Percentiles rank a stretch among this genome's conserved stretches.
Conservation (phyloP, 345 rosid genomes). For the Lepidium sativum region DNA sequence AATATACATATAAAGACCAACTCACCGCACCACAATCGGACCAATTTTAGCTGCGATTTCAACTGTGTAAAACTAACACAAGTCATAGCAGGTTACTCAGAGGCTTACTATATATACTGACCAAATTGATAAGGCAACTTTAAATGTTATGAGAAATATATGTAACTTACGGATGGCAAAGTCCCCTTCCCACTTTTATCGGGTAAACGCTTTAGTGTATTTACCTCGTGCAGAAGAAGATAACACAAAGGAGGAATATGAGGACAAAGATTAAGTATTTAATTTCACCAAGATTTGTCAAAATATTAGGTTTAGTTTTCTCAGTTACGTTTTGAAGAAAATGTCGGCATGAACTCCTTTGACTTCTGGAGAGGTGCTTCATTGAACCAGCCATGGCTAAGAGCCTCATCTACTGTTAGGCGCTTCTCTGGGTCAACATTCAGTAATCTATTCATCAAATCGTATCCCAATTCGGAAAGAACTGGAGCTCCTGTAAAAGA, state of each 20-base stretch:
- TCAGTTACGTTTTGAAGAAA: slow-evolving; percentile 33
- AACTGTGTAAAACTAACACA: too few relatives aligned
- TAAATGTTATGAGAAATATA: not conserved
- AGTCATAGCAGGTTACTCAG: too few relatives aligned
- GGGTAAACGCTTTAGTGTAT: not conserved
- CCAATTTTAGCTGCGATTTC: too few relatives aligned
- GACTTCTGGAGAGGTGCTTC: slow-evolving; percentile 67
- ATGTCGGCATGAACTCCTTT: slow-evolving; percentile 73
- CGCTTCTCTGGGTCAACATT: slow-evolving; percentile 71
- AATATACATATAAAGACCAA: too few relatives aligned
- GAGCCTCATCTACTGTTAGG: slow-evolving; percentile 68
- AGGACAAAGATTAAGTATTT: not conserved
- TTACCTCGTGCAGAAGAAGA: slow-evolving; percentile 24
- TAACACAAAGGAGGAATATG: slow-evolving; percentile 23
- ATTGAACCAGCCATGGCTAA: slow-evolving; percentile 69
- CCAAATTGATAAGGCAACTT: not conserved
- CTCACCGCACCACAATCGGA: too few relatives aligned
- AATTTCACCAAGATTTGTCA: not conserved
- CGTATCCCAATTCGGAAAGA: slow-evolving; percentile 76
- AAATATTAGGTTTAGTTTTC: slow-evolving; percentile 18
- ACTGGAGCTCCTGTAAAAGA: slow-evolving; percentile 64
- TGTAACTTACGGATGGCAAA: slow-evolving; percentile 22
- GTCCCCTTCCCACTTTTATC: slow-evolving; percentile 4
- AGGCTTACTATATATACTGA: too few relatives aligned
- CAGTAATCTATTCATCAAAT: slow-evolving; percentile 62